Evolutionary conservation across 352 stramenopile genomes (phyloP).

Genomic region (Globisporangium spinosum): DNA sequence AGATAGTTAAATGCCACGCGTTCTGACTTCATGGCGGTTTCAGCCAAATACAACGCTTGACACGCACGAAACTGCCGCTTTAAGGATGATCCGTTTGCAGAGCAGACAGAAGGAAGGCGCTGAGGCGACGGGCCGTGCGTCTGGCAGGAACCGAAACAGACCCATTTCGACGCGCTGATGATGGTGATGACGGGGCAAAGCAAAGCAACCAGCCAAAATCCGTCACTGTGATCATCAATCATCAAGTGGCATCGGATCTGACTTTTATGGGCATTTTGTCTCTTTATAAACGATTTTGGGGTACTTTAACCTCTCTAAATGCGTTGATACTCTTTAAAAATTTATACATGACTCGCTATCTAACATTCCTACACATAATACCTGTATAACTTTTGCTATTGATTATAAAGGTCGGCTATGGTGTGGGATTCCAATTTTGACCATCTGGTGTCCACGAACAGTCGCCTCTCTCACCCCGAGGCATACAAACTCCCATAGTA

Average conservation of each 20-base stretch:
- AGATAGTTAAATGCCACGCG: background rate
- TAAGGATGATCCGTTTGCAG: background rate
- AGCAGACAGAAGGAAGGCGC: background rate
- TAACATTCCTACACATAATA: too few species aligned
- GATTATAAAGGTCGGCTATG: background rate
- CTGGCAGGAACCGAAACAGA: background rate
- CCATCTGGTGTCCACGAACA: background rate
- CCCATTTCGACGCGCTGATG: background rate
- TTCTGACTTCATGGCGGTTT: background rate
- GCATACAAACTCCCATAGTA: background rate
- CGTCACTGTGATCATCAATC: too few species aligned
- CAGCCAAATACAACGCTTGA: background rate
- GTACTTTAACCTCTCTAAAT: too few species aligned
- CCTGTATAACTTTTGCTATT: too few species aligned
- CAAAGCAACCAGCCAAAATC: too few species aligned
- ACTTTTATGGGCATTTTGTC: too few species aligned
- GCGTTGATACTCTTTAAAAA: too few species aligned
- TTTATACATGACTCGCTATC: too few species aligned
- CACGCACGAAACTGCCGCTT: background rate
- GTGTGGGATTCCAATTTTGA: background rate
- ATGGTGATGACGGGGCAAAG: background rate
- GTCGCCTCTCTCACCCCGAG: background rate
- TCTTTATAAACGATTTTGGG: too few species aligned
- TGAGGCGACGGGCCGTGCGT: background rate
- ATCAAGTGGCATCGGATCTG: too few species aligned